These are phyloP conservation scores for Retiboletus flavoniger DNA, from an alignment of 1,284 basidiomycete species.

Conservation along the genomic window DNA sequence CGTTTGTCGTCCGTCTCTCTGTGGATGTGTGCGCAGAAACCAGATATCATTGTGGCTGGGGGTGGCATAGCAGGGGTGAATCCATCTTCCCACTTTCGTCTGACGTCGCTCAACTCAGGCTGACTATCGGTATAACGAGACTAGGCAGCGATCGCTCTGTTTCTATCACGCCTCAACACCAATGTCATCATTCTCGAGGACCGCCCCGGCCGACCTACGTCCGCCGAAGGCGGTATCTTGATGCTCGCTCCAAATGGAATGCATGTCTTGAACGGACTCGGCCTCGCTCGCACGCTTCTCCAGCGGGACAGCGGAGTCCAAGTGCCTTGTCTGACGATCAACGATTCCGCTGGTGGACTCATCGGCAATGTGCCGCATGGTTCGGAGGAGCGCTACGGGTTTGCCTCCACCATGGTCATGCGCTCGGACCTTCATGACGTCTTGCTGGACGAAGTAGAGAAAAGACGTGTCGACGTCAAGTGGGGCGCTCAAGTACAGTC, in stretches of 20 bases:
- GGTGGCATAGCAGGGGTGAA: constrained; percentile 30
- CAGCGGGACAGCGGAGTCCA: constrained; percentile 22
- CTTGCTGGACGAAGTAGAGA: constrained; percentile 30
- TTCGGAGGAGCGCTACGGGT: constrained; percentile 30
- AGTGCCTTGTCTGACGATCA: constrained; percentile 25
- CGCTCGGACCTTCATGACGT: constrained; percentile 36
- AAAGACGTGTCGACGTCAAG: constrained; percentile 16
- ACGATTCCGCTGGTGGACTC: constrained; percentile 21
- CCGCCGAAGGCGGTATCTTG: constrained; percentile 28
- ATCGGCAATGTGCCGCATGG: constrained; percentile 31
- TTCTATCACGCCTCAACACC: constrained; percentile 25
- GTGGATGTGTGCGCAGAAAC: constrained; percentile 17
- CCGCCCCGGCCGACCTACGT: constrained; percentile 16
- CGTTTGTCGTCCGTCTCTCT: not conserved
- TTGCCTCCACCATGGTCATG: constrained; percentile 28
- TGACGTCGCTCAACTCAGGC: not conserved
- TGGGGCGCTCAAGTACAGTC: constrained; percentile 30
- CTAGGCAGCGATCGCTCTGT: constrained; percentile 28
- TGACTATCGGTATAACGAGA: not conserved
- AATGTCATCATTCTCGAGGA: constrained; percentile 27
- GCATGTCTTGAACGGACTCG: constrained; percentile 32
- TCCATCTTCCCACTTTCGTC: constrained; percentile 1
- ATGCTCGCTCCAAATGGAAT: constrained; percentile 34
- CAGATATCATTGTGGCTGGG: constrained; percentile 25
- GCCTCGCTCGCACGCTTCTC: constrained; percentile 25